A percentile compares a stretch with the other conserved stretches of the same genome.
Evolutionary conservation across 192 early-diverging fungal genomes (phyloP).

Genomic region (Phycomyces blakesleeanus): DNA sequence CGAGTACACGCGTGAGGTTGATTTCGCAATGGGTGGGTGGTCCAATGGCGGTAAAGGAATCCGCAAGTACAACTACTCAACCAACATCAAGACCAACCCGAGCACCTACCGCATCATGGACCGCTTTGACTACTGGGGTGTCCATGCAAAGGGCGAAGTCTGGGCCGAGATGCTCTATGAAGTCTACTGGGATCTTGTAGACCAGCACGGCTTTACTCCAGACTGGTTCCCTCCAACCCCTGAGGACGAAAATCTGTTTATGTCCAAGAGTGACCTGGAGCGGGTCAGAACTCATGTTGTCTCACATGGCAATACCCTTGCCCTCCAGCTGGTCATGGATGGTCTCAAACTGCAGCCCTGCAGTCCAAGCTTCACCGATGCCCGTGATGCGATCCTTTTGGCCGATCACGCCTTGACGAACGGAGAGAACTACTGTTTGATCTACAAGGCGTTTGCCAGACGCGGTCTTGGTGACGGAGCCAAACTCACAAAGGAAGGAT

Average conservation of each 20-base stretch:
- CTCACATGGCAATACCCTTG: constrained; percentile 65
- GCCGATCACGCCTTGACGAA: constrained; percentile 61
- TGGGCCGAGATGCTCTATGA: constrained; percentile 95
- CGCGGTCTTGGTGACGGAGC: constrained; percentile 83
- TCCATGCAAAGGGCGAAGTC: constrained; percentile 86
- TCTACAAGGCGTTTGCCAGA: constrained; percentile 82
- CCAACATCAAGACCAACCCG: constrained; percentile 70
- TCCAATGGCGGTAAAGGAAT: constrained; percentile 85
- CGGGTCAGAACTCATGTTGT: constrained; percentile 32
- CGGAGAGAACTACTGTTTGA: constrained; percentile 65
- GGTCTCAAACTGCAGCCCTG: constrained; percentile 79
- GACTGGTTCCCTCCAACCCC: constrained; percentile 54
- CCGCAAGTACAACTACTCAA: constrained; percentile 83
- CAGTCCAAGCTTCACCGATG: constrained; percentile 64
- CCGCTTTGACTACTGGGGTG: constrained; percentile 85
- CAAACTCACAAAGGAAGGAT: constrained; percentile 36
- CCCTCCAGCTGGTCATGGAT: constrained; percentile 68
- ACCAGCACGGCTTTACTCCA: constrained; percentile 50
- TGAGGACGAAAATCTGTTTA: constrained; percentile 1
- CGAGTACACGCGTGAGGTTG: constrained; percentile 48
- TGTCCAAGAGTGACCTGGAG: constrained; percentile 20
- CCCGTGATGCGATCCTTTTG: constrained; percentile 69
- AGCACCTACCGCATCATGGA: constrained; percentile 74
- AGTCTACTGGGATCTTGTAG: constrained; percentile 69
- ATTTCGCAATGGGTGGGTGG: constrained; percentile 81